Evolutionary conservation across 1,284 basidiomycete species (phyloP), one percentile per base, ranked within the genome.

Genomic region (Volvariella surrecta): DNA sequence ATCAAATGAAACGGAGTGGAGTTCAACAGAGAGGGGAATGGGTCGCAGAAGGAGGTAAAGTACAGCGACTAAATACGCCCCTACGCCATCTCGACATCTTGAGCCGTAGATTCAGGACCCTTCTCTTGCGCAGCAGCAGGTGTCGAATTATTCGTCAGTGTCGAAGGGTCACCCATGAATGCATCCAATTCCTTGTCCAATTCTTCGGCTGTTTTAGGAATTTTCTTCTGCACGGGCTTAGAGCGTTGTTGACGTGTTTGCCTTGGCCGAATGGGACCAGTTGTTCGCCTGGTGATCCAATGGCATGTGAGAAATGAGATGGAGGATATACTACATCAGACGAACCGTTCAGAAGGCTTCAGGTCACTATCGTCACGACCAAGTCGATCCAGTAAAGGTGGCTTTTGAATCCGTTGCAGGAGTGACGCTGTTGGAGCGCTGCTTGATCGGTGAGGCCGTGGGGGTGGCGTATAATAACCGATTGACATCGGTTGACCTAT

Each of bases 161-260:
- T 63, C n/a, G 76, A 71, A 48, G n/a, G n/a, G n/a, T 80, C 78
- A 16, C 73, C 77, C 89, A 95, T 92, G 62, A 94, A 96, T 1
- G 83, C 80, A 53, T 96, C 93, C 49, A 97, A 63, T 65, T 97
- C 92, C 57, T 79, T 82, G 62, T 97, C 94, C 45, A 97, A 66
- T 52, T 96, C 90, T 44, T 81, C 86, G 3, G 78, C 82, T 6
- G 86, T 90, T 57, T 87, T 75, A 22, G 68, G 68, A 57, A 74
- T 76, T 57, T 74, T 77, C 3, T 64, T 64, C 48, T 45, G 58
- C 52, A 6, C 24, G 6, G 44, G 32, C 39, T 39, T 37, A 3
- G 38, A 28, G 11, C 24, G 41, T 31, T 40, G 39, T 8, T 40
- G 30, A 9, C 43, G 43, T 39, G 40, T 37, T 17, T 30, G 34